Evolutionary conservation across 2,329 filamentous ascomycete species (phyloP).

Genomic region (Rhexocercosporidium sp.): DNA sequence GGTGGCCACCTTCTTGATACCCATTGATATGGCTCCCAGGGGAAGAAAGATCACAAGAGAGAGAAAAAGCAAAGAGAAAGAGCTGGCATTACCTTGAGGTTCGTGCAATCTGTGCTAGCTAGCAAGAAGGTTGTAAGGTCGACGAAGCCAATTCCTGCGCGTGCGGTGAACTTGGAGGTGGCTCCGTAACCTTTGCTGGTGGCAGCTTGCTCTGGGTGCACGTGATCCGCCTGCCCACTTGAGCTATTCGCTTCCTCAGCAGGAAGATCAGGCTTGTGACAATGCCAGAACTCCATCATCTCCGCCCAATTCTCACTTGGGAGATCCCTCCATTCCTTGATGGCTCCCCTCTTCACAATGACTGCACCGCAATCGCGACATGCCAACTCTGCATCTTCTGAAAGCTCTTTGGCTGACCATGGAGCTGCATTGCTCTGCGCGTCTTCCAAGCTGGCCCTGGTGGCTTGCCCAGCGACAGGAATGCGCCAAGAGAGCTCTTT

Average conservation of each 20-base stretch:
- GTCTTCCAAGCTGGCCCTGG: conserved; percentile 24
- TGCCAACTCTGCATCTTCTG: conserved; percentile 38
- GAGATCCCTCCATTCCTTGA: conserved; percentile 82
- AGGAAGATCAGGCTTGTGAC: conserved; percentile 80
- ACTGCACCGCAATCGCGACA: conserved; percentile 52
- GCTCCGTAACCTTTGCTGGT: conserved; percentile 82
- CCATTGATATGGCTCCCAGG: conserved; percentile 34
- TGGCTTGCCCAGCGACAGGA: conserved; percentile 43
- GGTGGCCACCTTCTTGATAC: conserved; percentile 69
- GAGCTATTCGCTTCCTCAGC: conserved; percentile 49
- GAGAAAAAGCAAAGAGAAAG: conserved; percentile 21
- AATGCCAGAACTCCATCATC: conserved; percentile 99
- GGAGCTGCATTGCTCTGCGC: conserved; percentile 34
- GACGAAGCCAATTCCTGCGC: conserved; percentile 73
- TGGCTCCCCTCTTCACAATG: conserved; percentile 45
- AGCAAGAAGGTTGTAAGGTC: conserved; percentile 81
- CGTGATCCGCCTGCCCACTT: conserved; percentile 32
- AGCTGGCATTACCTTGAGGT: conserved; percentile 47
- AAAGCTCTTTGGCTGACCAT: conserved; percentile 61
- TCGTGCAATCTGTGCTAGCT: conserved; percentile 65
- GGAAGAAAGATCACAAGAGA: conserved; percentile 23
- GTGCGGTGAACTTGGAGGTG: conserved; percentile 72
- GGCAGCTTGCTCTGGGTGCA: conserved; percentile 46
- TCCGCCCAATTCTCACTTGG: conserved; percentile 98
- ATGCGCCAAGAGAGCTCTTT: conserved; percentile 59